phyloP scores from a whole-genome alignment of 139 green algal species.

The Deuterostichococcus epilithicus region DNA sequence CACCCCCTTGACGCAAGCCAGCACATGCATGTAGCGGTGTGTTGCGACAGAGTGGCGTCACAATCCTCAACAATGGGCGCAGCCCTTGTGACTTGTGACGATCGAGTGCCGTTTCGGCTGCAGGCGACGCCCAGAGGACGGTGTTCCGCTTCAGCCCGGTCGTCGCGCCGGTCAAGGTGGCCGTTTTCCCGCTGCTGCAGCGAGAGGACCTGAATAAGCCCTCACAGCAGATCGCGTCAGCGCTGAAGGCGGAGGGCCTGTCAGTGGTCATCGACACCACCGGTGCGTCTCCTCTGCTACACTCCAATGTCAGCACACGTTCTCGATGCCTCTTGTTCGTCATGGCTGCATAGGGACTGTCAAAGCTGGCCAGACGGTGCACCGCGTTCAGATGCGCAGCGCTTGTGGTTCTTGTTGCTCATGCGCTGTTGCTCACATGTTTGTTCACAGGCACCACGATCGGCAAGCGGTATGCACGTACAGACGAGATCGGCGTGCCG shows the following conservation, averaged over 20 bases:
- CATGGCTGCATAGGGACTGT: background rate
- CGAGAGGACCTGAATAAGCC: constrained; percentile 62
- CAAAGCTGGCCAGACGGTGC: background rate
- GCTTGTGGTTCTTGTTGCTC: background rate
- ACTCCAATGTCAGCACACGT: too few relatives aligned
- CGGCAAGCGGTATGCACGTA: constrained; percentile 91
- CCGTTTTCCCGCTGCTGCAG: constrained; percentile 87
- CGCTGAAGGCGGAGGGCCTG: constrained; percentile 60
- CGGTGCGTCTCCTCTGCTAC: constrained; percentile 26
- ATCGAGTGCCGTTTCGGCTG: background rate
- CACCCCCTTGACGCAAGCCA: background rate
- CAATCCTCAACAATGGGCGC: too few relatives aligned
- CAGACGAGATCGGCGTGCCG: constrained; percentile 91
- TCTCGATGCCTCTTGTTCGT: too few relatives aligned
- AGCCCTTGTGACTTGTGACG: background rate
- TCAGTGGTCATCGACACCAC: constrained; percentile 91
- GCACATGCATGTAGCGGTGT: background rate
- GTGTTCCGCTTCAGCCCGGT: constrained; percentile 85
- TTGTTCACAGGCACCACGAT: constrained; percentile 61
- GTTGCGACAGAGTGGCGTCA: too few relatives aligned
- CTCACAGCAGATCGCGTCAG: constrained; percentile 44
- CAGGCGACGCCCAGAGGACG: constrained; percentile 55
- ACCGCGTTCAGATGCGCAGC: background rate
- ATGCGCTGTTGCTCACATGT: background rate
- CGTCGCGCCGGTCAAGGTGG: constrained; percentile 94